A percentile compares a stretch with the other conserved stretches of the same genome.
Conservation (phyloP, 345 rosid genomes). For the Erodium maritimum region DNA sequence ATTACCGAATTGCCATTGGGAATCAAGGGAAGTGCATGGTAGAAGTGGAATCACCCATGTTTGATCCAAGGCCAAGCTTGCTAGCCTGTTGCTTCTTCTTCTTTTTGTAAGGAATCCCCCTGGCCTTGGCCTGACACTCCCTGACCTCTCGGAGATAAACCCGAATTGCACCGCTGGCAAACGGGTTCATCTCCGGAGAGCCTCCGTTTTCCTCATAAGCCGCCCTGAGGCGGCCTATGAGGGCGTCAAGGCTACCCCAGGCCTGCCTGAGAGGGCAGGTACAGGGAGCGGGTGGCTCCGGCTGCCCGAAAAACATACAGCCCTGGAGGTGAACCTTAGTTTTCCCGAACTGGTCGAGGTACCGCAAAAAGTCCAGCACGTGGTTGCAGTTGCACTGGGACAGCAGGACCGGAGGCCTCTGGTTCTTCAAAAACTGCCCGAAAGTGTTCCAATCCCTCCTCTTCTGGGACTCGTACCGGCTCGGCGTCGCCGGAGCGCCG, state of each 20-base stretch:
- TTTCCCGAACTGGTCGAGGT: constrained; percentile 80
- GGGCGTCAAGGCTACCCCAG: constrained; percentile 95
- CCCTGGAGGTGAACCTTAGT: constrained; percentile 71
- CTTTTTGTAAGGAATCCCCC: constrained; percentile 84
- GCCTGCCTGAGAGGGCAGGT: constrained; percentile 82
- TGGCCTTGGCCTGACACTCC: constrained; percentile 82
- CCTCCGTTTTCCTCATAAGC: constrained; percentile 96
- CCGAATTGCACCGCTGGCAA: constrained; percentile 62
- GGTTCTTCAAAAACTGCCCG: constrained; percentile 62
- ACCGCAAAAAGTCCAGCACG: constrained; percentile 58
- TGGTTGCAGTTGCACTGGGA: constrained; percentile 59
- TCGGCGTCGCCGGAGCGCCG: constrained; percentile 31
- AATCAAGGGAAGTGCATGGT: too few relatives aligned
- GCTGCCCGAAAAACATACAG: constrained; percentile 76
- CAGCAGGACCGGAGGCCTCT: constrained; percentile 53
- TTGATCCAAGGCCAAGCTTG: too few relatives aligned
- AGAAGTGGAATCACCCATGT: too few relatives aligned
- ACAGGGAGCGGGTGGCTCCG: constrained; percentile 91
- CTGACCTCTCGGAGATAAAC: constrained; percentile 72
- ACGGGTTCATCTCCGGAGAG: constrained; percentile 68
- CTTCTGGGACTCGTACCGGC: constrained; percentile 75
- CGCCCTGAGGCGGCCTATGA: constrained; percentile 81
- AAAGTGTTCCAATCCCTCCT: constrained; percentile 81
- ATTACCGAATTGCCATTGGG: too few relatives aligned
- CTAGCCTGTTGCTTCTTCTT: constrained; percentile 30